A percentile compares a stretch with the other conserved stretches of the same genome.
These are phyloP conservation scores for Adansonia rubrostipa DNA, from an alignment of 441 rosid genomes.

Conservation along the genomic window DNA sequence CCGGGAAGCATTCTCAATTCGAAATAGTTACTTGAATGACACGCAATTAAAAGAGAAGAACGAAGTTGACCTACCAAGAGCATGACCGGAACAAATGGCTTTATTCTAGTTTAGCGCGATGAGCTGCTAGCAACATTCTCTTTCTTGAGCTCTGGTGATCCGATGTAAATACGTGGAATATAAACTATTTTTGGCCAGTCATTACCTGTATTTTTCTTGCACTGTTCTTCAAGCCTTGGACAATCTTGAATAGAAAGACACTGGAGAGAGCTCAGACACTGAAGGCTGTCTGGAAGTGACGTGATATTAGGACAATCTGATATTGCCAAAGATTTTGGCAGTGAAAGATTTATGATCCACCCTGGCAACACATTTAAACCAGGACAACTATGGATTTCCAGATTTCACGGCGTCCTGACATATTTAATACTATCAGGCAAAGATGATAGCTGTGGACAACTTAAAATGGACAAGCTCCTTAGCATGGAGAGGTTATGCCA, in stretches of 20 bases:
- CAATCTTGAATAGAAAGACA: constrained; percentile 35
- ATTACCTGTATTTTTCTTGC: constrained; percentile 9
- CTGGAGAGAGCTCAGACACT: constrained; percentile 25
- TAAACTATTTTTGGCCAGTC: constrained; percentile 34
- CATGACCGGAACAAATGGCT: neutral
- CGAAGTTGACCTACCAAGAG: constrained; percentile 1
- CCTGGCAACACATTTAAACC: constrained; percentile 17
- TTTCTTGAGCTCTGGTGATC: constrained; percentile 15
- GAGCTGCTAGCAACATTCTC: constrained; percentile 20
- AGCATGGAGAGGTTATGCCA: constrained; percentile 19
- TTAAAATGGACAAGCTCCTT: constrained; percentile 21
- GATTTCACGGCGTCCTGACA: constrained; percentile 22
- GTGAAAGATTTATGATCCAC: constrained; percentile 10
- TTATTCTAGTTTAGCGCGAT: neutral
- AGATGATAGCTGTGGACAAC: constrained; percentile 27
- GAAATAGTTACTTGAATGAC: neutral
- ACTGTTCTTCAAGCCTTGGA: constrained; percentile 26
- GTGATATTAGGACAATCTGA: constrained; percentile 17
- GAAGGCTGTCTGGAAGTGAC: constrained; percentile 23
- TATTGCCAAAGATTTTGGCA: constrained; percentile 23
- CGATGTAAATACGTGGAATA: constrained; percentile 18
- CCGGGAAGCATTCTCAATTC: neutral
- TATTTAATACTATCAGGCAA: constrained; percentile 35
- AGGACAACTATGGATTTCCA: constrained; percentile 31
- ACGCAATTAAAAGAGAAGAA: neutral